Evolutionary conservation across 2,329 filamentous ascomycete genomes (phyloP), one percentile per base, ranked within the genome.

Genomic region (Verticillium tricorpus): DNA sequence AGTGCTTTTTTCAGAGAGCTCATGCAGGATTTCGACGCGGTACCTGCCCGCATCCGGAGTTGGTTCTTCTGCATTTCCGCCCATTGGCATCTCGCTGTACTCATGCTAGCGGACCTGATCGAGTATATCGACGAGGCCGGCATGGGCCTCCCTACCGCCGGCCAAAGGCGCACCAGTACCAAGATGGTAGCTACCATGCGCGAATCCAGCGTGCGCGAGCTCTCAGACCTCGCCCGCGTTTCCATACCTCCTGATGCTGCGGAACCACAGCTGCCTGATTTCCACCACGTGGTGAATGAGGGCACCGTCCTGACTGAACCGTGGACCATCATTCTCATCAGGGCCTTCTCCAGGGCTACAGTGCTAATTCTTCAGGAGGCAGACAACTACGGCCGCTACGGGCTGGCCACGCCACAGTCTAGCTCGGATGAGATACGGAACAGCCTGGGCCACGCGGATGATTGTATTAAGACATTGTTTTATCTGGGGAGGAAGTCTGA

Each of bases 301-400:
- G 82, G 81, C 2, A 80, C 84, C 1, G 74, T 87, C n/a, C 68
- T 87, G 61, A 85, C 83, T 0, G 84, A 87, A 65, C 85, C 85
- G 2, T 87, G 84, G 84, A 85, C 83, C 1, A 79, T 80, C 45
- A 78, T 86, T 2, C 70, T 86, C 32, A 80, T 85, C 54, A 75
- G 82, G 31, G 78, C 78, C 0, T 86, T 86, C 62, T 76, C 80
- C 28, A 82, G 78, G 67, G 80, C 82, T 0, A 78, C 72, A 2
- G 67, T 74, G 5, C 61, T 73, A 17, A 70, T 76, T 25, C 66
- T 85, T 5, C 72, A 77, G 8, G 71, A 71, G 35, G 69, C 67
- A 3, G 71, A 74, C 31, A 65, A 71, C n/a, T 35, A 39, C 19
- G 8, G 56, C 37, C 34, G 34, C 32, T 45, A 45, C 9, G 39